Evolutionary conservation across 192 early-diverging fungal species (phyloP).

Genomic region (Cladochytrium replicatum): DNA sequence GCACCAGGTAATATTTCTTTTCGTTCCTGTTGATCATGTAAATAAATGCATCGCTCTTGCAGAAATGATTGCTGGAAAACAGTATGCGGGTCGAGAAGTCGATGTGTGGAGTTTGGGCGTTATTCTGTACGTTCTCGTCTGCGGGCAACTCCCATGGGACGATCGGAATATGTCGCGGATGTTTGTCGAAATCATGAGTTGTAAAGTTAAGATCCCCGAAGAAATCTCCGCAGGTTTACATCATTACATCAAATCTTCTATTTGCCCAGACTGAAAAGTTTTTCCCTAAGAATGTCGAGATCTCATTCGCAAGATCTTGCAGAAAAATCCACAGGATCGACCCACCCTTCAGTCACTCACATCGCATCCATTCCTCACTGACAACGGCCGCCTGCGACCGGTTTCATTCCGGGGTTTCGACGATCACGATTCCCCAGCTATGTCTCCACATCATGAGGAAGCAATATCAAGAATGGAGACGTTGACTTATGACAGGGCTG

Average conservation of each 20-base stretch:
- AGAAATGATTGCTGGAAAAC: constrained; percentile 67
- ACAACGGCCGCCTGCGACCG: constrained; percentile 12
- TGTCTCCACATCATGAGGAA: no score
- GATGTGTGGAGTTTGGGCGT: constrained; percentile 97
- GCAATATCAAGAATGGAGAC: no score
- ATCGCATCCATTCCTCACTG: constrained; percentile 30
- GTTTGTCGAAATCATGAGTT: constrained; percentile 34
- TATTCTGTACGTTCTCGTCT: constrained; percentile 88
- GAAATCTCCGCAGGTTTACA: constrained; percentile 19
- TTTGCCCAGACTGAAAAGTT: no score
- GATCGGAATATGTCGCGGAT: constrained; percentile 74
- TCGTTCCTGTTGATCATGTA: not conserved
- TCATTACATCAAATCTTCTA: constrained; percentile 1
- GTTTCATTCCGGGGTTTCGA: no score
- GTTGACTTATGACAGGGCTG: no score
- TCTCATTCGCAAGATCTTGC: constrained; percentile 34
- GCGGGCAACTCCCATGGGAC: constrained; percentile 88
- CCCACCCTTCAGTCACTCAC: constrained; percentile 29
- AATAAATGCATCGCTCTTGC: constrained; percentile 10
- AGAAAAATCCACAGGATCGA: constrained; percentile 23
- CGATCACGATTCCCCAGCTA: no score
- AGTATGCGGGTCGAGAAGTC: constrained; percentile 88
- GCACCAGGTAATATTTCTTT: constrained; percentile 31
- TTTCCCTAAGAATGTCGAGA: constrained; percentile 17
- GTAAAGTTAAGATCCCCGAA: constrained; percentile 24